A percentile compares a stretch with the other conserved stretches of the same genome.
Conservation (phyloP, 2,329 filamentous ascomycete species). For the Fusarium neocosmosporiellum region DNA sequence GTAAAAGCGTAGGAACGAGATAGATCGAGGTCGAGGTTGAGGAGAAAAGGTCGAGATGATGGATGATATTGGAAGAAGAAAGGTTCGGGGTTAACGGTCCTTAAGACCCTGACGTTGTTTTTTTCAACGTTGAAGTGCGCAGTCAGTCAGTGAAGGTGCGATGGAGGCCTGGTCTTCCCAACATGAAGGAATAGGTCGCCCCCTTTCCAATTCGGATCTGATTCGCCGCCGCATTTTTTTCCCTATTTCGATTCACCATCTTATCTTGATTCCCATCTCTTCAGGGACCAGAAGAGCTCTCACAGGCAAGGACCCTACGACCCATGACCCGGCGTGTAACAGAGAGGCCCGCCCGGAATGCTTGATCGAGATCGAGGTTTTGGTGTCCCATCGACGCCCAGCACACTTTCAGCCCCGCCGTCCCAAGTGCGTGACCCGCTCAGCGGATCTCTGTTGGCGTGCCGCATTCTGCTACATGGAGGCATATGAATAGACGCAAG, state of each 20-base stretch:
- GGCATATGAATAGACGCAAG: background rate
- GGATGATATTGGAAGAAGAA: conserved; percentile 8
- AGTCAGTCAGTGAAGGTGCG: conserved; percentile 3
- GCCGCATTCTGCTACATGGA: background rate
- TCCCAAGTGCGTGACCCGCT: background rate
- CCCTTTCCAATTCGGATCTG: background rate
- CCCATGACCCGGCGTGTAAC: conserved; percentile 27
- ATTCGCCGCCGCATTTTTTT: background rate
- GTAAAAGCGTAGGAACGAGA: background rate
- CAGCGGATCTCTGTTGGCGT: background rate
- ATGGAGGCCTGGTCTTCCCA: background rate
- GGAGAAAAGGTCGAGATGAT: background rate
- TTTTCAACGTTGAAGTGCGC: conserved; percentile 8
- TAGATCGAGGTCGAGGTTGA: background rate
- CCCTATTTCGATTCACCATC: background rate
- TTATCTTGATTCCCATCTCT: conserved; percentile 16
- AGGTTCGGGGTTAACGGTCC: conserved; percentile 6
- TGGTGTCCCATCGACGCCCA: conserved; percentile 20
- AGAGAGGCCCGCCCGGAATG: conserved; percentile 15
- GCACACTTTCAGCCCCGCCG: background rate
- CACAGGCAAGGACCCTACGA: conserved; percentile 23
- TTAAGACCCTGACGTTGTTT: background rate
- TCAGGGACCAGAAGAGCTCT: conserved; percentile 31
- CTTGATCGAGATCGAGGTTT: conserved; percentile 31
- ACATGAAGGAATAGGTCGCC: background rate